These are phyloP conservation scores for Hibiscus mutabilis DNA, from an alignment of 345 rosid genomes.

Conservation along the genomic window DNA sequence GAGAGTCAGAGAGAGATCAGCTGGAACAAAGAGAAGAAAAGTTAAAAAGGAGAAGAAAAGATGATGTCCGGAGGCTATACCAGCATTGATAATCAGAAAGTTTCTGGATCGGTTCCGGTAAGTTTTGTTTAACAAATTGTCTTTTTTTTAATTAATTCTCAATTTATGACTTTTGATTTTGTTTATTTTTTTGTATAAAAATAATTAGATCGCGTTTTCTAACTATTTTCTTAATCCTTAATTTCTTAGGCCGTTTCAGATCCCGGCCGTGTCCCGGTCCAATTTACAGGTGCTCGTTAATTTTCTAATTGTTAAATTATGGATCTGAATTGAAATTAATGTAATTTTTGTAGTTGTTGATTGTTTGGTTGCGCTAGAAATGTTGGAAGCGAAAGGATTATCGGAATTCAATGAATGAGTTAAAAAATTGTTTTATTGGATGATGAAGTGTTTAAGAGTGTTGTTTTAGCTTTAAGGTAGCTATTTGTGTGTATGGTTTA, in stretches of 20 bases:
- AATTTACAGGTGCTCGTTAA: conserved; percentile 47
- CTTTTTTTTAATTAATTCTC: conserved; percentile 13
- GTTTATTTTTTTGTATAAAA: conserved; percentile 1
- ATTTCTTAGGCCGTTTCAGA: conserved; percentile 73
- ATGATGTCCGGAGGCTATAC: conserved; percentile 95
- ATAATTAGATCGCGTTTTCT: conserved; percentile 26
- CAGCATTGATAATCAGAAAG: conserved; percentile 73
- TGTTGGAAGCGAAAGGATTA: neutral
- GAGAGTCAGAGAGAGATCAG: neutral
- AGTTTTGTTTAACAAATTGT: conserved; percentile 16
- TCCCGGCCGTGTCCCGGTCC: conserved; percentile 60
- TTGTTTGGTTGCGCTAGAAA: conserved; percentile 12
- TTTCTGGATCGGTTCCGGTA: conserved; percentile 92
- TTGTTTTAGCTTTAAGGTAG: neutral
- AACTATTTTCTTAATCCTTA: neutral
- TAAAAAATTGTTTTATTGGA: neutral
- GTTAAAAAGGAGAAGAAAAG: conserved; percentile 24
- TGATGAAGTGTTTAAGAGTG: neutral
- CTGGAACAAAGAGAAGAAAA: neutral
- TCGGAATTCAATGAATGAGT: neutral
- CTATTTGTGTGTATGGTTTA: neutral
- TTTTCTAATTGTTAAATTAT: neutral
- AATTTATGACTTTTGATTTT: neutral
- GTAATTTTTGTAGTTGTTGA: neutral
- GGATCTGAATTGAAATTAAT: conserved; percentile 2